Evolutionary conservation across 495 filamentous ascomycete species (phyloP), one percentile per base, ranked within the genome.

Genomic region (Aspergillus steynii): DNA sequence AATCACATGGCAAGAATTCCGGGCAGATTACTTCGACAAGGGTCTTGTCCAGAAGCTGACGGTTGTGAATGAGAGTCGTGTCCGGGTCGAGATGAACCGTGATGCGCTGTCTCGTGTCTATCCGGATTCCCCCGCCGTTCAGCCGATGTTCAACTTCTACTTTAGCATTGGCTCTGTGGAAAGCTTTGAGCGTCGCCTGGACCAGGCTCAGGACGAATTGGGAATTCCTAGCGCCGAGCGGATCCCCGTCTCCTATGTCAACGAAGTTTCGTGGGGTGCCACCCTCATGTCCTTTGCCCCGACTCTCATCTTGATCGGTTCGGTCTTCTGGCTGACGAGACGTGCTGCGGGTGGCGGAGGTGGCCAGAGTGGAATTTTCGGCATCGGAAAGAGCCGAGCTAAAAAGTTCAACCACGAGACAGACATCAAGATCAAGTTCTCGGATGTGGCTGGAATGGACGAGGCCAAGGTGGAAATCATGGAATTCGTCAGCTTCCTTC

Each of bases 401-500:
- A 98, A 96, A 79, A 88, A 88, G 59, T 99, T 98, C 79, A 98
- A 97, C 73, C 93, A 97, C 59, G 96, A 98, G 78, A 89, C 91
- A 3, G 90, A 96, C 63, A 83, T 99, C 79, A 96, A 94, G 77
- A 91, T 92, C 73, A 97, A 96, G 74, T 99, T 99, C 74, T 83
- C 92, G 56, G 95, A 99, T 74, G 95, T 99, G 48, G 95, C 95
- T 27, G 95, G 95, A 68, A 95, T 97, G 93, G 95, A 99, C 73
- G 95, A 99, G 77, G 95, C 95, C 32, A 99, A 99, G 83, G 77
- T 85, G 45, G 95, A 99, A 75, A 99, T 99, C 65, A 98, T 98
- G 94, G 95, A 99, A 74, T 99, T 99, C 58, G 95, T 99, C 64
- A 91, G 88, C 70, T 99, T 99, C 83, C 79, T 99, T 60, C 91